Evolutionary conservation across 352 stramenopile species (phyloP).

Genomic region (Globisporangium rhizosaccharum): DNA sequence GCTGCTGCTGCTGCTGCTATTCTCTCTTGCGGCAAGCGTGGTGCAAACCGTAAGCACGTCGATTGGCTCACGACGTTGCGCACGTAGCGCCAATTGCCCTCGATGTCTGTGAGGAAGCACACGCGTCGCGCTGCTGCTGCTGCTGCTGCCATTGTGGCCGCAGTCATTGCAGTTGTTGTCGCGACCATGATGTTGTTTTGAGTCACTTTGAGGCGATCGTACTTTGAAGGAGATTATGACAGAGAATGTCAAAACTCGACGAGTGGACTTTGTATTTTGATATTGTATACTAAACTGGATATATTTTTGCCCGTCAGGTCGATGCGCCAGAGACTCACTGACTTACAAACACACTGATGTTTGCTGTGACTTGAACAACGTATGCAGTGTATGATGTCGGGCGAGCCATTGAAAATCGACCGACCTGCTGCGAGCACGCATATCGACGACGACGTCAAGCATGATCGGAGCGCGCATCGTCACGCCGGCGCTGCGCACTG

Average conservation of each 20-base stretch:
- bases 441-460: background rate
- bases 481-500: constrained; percentile 24
- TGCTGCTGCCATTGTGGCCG: background rate
- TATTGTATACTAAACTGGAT: background rate
- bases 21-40: background rate
- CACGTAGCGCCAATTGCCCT: constrained; percentile 81
- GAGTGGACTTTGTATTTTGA: background rate
- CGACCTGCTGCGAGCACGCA: background rate
- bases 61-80: constrained; percentile 58
- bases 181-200: background rate
- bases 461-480: constrained; percentile 19
- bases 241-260: background rate
- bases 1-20: constrained; percentile 14
- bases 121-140: constrained; percentile 29
- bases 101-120: constrained; percentile 72
- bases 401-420: constrained; percentile 16
- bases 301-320: no score
- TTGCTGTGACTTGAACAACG: background rate
- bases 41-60: constrained; percentile 41
- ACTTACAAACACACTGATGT: background rate
- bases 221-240: background rate
- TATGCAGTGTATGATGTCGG: background rate
- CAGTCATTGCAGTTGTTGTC: background rate
- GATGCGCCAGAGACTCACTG: background rate
- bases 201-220: background rate